A percentile compares a stretch with the other conserved stretches of the same genome.
phyloP scores from a whole-genome alignment of 371 early-diverging fungal species.

The Mortierella sp. region DNA sequence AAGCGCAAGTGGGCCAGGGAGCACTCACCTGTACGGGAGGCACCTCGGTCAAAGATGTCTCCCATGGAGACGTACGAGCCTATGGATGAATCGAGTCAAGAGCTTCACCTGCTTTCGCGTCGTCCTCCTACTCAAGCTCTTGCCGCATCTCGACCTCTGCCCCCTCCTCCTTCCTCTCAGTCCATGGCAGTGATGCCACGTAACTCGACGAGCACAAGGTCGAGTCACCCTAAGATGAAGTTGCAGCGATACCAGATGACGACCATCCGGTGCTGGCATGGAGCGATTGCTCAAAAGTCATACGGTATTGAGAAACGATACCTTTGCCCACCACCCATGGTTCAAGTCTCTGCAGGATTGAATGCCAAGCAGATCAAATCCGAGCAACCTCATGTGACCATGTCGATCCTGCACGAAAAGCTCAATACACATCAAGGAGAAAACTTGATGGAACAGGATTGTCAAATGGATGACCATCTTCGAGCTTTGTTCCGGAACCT shows the following conservation, averaged over 20 bases:
- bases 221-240: conserved; percentile 25
- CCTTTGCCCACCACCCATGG: conserved; percentile 81
- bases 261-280: conserved; percentile 71
- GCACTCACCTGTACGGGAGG: conserved; percentile 42
- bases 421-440: conserved; percentile 47
- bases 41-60: neutral
- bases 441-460: conserved; percentile 53
- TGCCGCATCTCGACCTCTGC: neutral
- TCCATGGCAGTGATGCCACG: neutral
- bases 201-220: neutral
- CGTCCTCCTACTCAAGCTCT: conserved; percentile 9
- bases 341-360: conserved; percentile 64
- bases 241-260: conserved; percentile 56
- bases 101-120: conserved; percentile 35
- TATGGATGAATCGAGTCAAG: conserved; percentile 23
- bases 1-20: conserved; percentile 51
- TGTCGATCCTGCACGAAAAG: conserved; percentile 63
- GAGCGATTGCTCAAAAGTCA: conserved; percentile 80
- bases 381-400: conserved; percentile 65
- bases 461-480: conserved; percentile 35
- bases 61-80: conserved; percentile 8
- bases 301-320: conserved; percentile 86
- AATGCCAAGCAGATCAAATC: conserved; percentile 55
- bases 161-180: neutral
- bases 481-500: conserved; percentile 61